A percentile compares a stretch with the other conserved stretches of the same genome.
Conservation (phyloP, 495 filamentous ascomycete species). For the Neurospora pannonica region DNA sequence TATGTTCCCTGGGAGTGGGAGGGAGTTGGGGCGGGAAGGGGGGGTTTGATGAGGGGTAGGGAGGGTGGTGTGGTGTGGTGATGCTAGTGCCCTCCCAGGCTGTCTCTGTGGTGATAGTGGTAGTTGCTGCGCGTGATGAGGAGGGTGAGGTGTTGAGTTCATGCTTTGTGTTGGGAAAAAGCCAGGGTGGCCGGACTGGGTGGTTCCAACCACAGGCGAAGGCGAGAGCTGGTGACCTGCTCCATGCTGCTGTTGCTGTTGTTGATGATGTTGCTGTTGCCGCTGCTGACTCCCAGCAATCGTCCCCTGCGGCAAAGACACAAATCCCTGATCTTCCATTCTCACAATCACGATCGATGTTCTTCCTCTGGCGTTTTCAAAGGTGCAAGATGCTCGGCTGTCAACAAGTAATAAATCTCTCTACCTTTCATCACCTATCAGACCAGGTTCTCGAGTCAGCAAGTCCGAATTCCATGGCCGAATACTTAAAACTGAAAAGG, state of each 20-base stretch:
- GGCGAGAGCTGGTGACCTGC: neutral
- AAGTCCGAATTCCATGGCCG: neutral
- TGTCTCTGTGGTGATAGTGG: neutral
- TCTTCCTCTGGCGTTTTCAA: neutral
- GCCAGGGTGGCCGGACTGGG: neutral
- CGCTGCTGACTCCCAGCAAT: neutral
- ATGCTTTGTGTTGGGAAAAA: neutral
- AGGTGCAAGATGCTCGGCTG: neutral
- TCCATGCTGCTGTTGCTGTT: neutral
- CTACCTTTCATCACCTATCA: neutral
- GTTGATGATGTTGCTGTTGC: neutral
- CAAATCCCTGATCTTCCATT: neutral
- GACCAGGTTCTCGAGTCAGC: neutral
- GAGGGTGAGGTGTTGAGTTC: neutral
- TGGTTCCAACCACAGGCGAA: neutral
- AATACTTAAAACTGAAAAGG: neutral
- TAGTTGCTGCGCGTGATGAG: neutral
- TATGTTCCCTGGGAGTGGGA: neutral
- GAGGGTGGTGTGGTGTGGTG: neutral
- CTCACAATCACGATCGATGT: neutral
- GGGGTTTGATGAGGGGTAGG: neutral
- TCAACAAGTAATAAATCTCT: neutral
- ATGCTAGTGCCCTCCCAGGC: neutral
- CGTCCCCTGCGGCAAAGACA: neutral
- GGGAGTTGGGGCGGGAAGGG: neutral